Base-by-base conservation (phyloP, 805 yeast species). In the Jamesozyma gamospora region DNA sequence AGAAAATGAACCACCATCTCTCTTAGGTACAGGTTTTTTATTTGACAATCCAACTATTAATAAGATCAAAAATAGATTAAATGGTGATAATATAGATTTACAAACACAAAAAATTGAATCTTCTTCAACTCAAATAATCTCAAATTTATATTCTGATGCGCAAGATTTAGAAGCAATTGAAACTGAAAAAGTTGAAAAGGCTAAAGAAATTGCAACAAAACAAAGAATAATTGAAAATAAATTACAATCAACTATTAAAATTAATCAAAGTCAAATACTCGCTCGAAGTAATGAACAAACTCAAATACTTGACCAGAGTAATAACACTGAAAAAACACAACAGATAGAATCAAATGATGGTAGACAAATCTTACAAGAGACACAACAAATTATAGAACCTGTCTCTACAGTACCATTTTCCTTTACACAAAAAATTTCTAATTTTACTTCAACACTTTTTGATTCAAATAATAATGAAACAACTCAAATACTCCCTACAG, bases 111-210 rank as follows among this genome's bases (percentile, higher is more conserved):
- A 30, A 9, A 35, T 21, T 8, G 41, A 37, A 11, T 14, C 15
- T 26, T 12, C 25, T 34, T 45, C 41, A 19, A 40, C 45, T 16
- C 52, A 51, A 34, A 26, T 40, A 3, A 42, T 54, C 7, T 31
- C 50, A 3, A 47, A 44, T 19, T 36, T 53, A 16, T 57, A 57
- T 41, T 52, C 42, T 6, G 61, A 54, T 27, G 60, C 48, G 39
- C 47, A 47, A 36, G 48, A 49, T 21, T 32, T 49, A 31, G 45
- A 42, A 28, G 35, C 24, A 2, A 4, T 32, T 3, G 41, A 35
- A 18, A 19, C 28, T 12, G 31, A 32, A 26, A 19, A 26, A 27
- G 18, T 15, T 21, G 25, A 36, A 31, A 21, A 21, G 28, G 28
- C 27, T 17, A 15, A 33, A 10, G 30, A 30, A 31, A 16, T 18